Evolutionary conservation across 2,329 filamentous ascomycete species (phyloP), one percentile per base, ranked within the genome.

Genomic region (Talaromyces islandicus): DNA sequence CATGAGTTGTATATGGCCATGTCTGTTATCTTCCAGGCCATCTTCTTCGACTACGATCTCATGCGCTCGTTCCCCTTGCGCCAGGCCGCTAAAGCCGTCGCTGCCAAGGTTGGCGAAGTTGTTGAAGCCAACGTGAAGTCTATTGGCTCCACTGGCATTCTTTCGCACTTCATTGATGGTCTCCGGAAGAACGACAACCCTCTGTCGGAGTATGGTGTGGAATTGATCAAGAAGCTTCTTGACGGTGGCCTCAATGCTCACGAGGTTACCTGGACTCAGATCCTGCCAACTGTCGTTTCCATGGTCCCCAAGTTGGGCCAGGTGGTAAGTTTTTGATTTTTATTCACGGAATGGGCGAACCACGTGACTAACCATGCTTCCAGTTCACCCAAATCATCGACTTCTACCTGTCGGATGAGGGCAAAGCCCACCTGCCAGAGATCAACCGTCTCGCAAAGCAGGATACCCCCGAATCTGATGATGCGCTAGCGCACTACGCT

Each of bases 321-420:
- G 68, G 79, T 88, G 67, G 83, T 86, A 73, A 73, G 81, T 77
- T 54, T n/a, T 29, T 12, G 32, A 17, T 79, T 75, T 38, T 43
- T 19, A 25, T 66, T 29, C 30, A 24, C 5, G 72, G 51, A 75
- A 29, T 21, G 52, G 52, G 43, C 19, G 62, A 17, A 32, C 24
- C 6, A 30, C 14, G 29, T 43, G 58, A 35, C 51, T 43, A 12
- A 43, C 1, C 1, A 10, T 5, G n/a, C 11, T 54, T n/a, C 7
- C 19, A 86, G 80, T 91, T 92, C 69, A 85, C 87, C 1, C 87
- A 90, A 75, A 81, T 88, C 1, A 78, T 91, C 19, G 88, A 92
- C 69, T 91, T 84, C 75, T 92, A 89, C 69, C 80, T 92, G 5
- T 82, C 83, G 0, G 76, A 81, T 2, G 74, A 82, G 32, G 83